These are phyloP conservation scores for Nemania serpens DNA, from an alignment of 2,329 filamentous ascomycete species.

Conservation along the genomic window DNA sequence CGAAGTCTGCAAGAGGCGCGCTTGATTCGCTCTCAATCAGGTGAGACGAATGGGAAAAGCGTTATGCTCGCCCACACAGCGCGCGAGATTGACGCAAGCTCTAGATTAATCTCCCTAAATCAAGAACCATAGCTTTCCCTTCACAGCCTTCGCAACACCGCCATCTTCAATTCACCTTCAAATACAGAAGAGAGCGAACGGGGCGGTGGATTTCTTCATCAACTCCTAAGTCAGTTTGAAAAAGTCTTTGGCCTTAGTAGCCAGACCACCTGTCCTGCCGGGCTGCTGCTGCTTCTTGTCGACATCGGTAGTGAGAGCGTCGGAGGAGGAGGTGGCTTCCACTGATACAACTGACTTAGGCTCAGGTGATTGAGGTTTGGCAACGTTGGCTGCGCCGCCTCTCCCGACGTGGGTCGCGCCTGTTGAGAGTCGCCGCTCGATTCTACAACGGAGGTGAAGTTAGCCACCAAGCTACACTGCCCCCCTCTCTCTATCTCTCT, in stretches of 20 bases:
- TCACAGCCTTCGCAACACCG: not conserved
- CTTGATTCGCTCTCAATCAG: too few species aligned
- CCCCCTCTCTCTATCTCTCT: not conserved
- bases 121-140: not conserved
- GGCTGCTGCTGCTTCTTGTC: conserved; percentile 26
- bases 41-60: too few species aligned
- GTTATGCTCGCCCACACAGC: not conserved
- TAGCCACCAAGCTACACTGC: not conserved
- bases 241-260: conserved; percentile 54
- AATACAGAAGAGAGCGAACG: not conserved
- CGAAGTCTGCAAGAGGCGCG: conserved; percentile 1
- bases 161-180: not conserved
- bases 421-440: conserved; percentile 60
- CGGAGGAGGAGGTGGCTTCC: not conserved
- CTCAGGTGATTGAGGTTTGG: conserved; percentile 44
- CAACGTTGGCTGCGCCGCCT: conserved; percentile 75
- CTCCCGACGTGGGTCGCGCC: conserved; percentile 70
- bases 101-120: not conserved
- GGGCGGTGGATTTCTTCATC: conserved; percentile 16
- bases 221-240: conserved; percentile 52
- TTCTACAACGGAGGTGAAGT: conserved; percentile 41
- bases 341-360: conserved; percentile 1
- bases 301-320: conserved; percentile 38
- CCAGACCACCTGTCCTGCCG: conserved; percentile 34
- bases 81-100: not conserved